Evolutionary conservation across 768 basidiomycete species (phyloP), one percentile per base, ranked within the genome.

Genomic region (Coprinellus micaceus): DNA sequence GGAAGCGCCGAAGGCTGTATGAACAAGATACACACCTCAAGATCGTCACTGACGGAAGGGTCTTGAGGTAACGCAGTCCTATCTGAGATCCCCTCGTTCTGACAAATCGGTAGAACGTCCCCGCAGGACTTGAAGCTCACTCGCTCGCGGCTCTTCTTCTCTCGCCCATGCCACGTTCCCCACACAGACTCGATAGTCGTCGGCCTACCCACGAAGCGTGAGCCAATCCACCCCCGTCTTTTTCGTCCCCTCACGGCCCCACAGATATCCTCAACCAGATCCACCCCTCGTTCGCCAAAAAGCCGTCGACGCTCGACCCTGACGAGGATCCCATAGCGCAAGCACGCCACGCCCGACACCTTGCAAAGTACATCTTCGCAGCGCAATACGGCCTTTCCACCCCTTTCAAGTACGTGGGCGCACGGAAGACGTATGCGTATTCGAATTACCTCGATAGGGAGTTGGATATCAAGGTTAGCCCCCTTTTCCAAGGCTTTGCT

Each of bases 311-410:
- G 39, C 19, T 9, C n/a, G 37, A 57, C 24, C 29, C 45, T 28
- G 79, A 82, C 30, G 77, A 76, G 1, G 80, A 83, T 58, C 71
- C 74, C 24, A 73, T 71, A 9, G 64, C 72, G 57, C 80, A 80
- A 61, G 75, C 73, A 43, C 76, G 76, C 37, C 68, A 82, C 37
- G 79, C 81, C 0, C 78, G 88, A 39, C 84, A 84, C 59, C 70
- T 93, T 1, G 78, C 88, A 30, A 94, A 94, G 71, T 88, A 93
- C 63, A 74, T 98, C 1, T 96, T 98, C 63, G 85, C 94, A 9
- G 77, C 85, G 39, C 89, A 94, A 62, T 92, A 86, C 63, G 80
- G 81, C 0, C 65, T 97, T 1, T 65, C 75, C 4, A 88, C 74
- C 60, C 77, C 85, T 2, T 94, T 94, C 63, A 44, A 58, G 58